Evolutionary conservation across 2,329 filamentous ascomycete species (phyloP), one percentile per base, ranked within the genome.

Genomic region (Diaporthe humulicola): DNA sequence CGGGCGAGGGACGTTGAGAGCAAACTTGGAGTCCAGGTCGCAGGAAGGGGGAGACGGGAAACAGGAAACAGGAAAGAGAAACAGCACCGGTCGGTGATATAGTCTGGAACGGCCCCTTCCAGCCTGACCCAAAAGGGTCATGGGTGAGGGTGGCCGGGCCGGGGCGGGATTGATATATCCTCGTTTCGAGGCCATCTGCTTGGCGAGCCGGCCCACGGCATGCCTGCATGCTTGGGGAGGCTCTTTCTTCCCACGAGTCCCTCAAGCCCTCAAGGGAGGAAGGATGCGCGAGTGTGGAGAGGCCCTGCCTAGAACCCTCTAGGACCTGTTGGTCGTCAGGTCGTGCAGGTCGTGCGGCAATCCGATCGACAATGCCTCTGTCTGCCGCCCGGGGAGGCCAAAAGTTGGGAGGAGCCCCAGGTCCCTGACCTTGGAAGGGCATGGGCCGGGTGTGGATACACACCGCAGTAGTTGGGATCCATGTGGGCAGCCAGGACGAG

Each of bases 151-250:
- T 67, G 60, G 74, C 66, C 58, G 60, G 74, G 22, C 61, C 50
- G 69, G 58, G 73, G 74, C 74, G 71, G 64, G 60, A 64, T 52
- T 61, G 69, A 58, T 74, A 67, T 74, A 72, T 54, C 15, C 64
- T 71, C 66, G 28, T 22, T 40, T 70, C 57, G 45, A 69, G 48
- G 57, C 50, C 70, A 54, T 54, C 57, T 6, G 28, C 70, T 72
- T 72, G 70, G 45, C 45, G 8, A 45, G 25, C 42, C 33, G 70
- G 57, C n/a, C 19, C 33, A 64, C n/a, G 42, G 28, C 57, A 64
- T n/a, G 4, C 48, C 4, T n/a, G n/a, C n/a, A n/a, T n/a, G n/a
- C 30, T 25, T 42, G 19, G 7, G 38, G 42, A 52, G 64, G 30
- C 64, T 69, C 64, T 69, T 36, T 54, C 33, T 40, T 66, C 61